phyloP scores from a whole-genome alignment of 805 yeast genomes.

The Kodamaea sagamina region DNA sequence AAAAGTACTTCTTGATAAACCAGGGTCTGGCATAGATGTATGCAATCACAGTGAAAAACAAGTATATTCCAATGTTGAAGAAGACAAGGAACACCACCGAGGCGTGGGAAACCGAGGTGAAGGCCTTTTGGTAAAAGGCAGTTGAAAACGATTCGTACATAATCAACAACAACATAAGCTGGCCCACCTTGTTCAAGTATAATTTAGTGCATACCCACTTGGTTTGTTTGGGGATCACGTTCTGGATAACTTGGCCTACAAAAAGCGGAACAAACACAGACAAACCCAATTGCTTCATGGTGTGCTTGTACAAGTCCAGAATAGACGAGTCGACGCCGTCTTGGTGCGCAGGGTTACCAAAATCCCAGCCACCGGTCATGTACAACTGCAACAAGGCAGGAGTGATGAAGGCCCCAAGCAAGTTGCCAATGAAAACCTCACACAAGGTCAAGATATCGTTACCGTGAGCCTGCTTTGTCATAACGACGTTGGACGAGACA shows the following conservation, averaged over 20 bases:
- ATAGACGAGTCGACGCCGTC: constrained; percentile 54
- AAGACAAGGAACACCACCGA: constrained; percentile 78
- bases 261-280: constrained; percentile 82
- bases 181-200: constrained; percentile 69
- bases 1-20: constrained; percentile 45
- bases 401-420: constrained; percentile 83
- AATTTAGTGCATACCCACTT: constrained; percentile 60
- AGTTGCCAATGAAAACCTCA: constrained; percentile 83
- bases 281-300: constrained; percentile 85
- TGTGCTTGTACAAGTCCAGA: constrained; percentile 62
- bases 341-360: constrained; percentile 69
- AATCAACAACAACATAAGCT: constrained; percentile 74
- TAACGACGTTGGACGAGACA: constrained; percentile 86
- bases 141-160: constrained; percentile 83
- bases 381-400: constrained; percentile 83
- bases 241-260: constrained; percentile 85
- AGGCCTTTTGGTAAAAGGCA: constrained; percentile 82
- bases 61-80: constrained; percentile 77
- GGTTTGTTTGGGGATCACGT: constrained; percentile 63
- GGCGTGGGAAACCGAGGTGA: constrained; percentile 64
- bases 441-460: constrained; percentile 76
- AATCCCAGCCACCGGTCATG: constrained; percentile 58
- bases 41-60: constrained; percentile 71
- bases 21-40: constrained; percentile 61
- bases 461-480: constrained; percentile 86